Evolutionary conservation across 305 asterid species (phyloP), one percentile per base, ranked within the genome.

Genomic region (Ajuga reptans): DNA sequence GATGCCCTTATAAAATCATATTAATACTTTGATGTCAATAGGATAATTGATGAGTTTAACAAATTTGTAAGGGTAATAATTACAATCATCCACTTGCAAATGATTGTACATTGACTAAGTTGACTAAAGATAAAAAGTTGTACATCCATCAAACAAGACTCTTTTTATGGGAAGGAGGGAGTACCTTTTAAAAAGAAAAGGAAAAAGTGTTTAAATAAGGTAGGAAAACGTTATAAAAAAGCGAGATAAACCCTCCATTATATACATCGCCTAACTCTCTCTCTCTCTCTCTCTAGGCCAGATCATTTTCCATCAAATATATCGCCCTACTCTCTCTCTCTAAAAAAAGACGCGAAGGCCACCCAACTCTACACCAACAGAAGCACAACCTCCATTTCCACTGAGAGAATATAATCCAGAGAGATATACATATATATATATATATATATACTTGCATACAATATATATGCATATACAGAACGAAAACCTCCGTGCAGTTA

Each of bases 281-380:
- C 41, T 4, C 39, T 33, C 39, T 33, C 39, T 6, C 39, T 33
- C 39, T 6, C 39, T 33, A 4, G 27, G 27, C 79, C 81, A 80
- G 80, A 63, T 73, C 79, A 62, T 39, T 15, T 29, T 41, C 64
- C 63, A 66, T 59, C 37, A 12, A 56, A 68, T 60, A 24, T 5
- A 68, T 75, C 74, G 58, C 68, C 4, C 34, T 31, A 47, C 29
- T 36, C 43, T 56, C 69, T 52, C 58, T 61, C 71, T 58, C 69
- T 11, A 36, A 36, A 65, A 72, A 72, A 74, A 72, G 71, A 77
- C 75, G 81, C 78, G 77, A 85, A 85, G 81, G 81, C 79, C 80
- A 75, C 79, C 79, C 77, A 84, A 77, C 87, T 73, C 86, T 24
- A 27, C 76, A 60, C 51, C 64, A 75, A 77, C 73, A 52, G 47